phyloP scores from a whole-genome alignment of 225 moss, liverwort and hornwort genomes.

The Physcomitrellopsis africana region DNA sequence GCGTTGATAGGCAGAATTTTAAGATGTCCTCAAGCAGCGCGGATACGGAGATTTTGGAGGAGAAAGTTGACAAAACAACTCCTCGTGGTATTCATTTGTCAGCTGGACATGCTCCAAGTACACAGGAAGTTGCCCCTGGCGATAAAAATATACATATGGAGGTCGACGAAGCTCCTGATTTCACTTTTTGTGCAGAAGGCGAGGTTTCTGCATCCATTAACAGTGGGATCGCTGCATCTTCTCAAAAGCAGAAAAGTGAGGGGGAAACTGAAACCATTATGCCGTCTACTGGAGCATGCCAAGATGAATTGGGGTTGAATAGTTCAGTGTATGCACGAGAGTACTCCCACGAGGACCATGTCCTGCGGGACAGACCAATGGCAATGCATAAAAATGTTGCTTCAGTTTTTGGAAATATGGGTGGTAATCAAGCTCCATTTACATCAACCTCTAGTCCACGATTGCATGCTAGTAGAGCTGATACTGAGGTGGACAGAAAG shows the following conservation, averaged over 20 bases:
- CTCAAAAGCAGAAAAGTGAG: neutral
- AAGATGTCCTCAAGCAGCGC: constrained; percentile 36
- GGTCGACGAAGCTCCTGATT: constrained; percentile 24
- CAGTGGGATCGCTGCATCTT: constrained; percentile 27
- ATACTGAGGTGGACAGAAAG: constrained; percentile 10
- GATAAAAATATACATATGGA: constrained; percentile 12
- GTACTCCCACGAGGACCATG: constrained; percentile 14
- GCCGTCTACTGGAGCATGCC: constrained; percentile 16
- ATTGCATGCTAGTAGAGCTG: constrained; percentile 18
- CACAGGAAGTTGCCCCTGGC: constrained; percentile 18
- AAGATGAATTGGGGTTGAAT: constrained; percentile 15
- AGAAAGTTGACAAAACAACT: constrained; percentile 22
- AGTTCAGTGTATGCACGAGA: constrained; percentile 14
- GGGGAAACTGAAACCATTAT: neutral
- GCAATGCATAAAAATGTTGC: constrained; percentile 2
- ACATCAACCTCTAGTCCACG: constrained; percentile 21
- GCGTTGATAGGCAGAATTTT: constrained; percentile 18
- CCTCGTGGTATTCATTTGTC: constrained; percentile 18
- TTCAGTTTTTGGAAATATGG: constrained; percentile 17
- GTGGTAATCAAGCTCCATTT: neutral
- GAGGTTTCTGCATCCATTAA: constrained; percentile 29
- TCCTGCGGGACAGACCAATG: constrained; percentile 3
- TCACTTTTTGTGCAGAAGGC: constrained; percentile 19
- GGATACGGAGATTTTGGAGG: constrained; percentile 42
- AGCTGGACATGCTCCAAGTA: constrained; percentile 16